Conservation (phyloP, 352 stramenopile genomes). For the Phytophthora citrophthora region DNA sequence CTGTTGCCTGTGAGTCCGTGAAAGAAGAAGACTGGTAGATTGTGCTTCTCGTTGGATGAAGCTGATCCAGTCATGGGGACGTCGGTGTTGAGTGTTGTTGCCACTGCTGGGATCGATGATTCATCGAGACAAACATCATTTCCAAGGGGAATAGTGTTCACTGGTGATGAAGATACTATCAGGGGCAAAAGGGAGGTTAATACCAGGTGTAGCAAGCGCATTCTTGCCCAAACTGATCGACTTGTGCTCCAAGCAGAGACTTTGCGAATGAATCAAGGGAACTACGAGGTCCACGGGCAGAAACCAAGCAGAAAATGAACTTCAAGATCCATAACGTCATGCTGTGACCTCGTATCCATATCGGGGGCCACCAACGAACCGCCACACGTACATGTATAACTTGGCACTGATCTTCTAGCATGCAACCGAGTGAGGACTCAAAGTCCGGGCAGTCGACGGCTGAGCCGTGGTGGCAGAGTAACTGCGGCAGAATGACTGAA, state of each 20-base stretch:
- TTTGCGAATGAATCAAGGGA: constrained; percentile 12
- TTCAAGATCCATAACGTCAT: constrained; percentile 12
- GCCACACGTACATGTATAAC: too few relatives aligned
- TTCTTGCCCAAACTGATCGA: background rate
- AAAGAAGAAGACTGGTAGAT: constrained; percentile 60
- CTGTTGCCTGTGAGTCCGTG: constrained; percentile 43
- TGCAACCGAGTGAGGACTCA: too few relatives aligned
- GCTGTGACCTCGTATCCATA: background rate
- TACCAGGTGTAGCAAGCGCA: constrained; percentile 8
- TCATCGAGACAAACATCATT: constrained; percentile 31
- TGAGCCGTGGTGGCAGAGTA: too few relatives aligned
- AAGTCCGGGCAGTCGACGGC: too few relatives aligned
- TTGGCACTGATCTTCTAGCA: too few relatives aligned
- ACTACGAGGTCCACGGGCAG: background rate
- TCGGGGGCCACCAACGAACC: background rate
- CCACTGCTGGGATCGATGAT: constrained; percentile 10
- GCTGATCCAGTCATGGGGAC: background rate
- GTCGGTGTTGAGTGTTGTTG: constrained; percentile 1
- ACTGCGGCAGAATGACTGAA: too few relatives aligned
- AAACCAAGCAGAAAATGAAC: constrained; percentile 23
- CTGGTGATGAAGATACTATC: background rate
- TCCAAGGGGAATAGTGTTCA: background rate
- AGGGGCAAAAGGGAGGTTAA: constrained; percentile 7
- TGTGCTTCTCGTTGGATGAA: constrained; percentile 15
- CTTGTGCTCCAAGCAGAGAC: constrained; percentile 4